Conservation (phyloP, 768 basidiomycete genomes). For the Mycena alexandri region DNA sequence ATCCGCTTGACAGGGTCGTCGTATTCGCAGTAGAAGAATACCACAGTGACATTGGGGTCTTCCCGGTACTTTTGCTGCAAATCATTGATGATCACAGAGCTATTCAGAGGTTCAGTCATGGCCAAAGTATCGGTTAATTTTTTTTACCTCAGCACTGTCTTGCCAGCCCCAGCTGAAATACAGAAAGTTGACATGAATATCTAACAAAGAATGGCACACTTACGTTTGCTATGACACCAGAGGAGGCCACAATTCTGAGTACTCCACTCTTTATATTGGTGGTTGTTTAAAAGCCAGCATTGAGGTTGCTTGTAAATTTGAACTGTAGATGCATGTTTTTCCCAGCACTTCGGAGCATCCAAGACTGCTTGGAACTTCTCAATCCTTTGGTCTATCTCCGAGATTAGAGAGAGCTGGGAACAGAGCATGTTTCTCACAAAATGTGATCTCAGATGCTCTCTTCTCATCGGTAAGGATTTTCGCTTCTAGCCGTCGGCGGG, state of each 20-base stretch:
- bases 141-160: conserved; percentile 29
- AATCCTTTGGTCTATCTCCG: conserved; percentile 11
- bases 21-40: conserved; percentile 33
- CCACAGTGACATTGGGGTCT: conserved; percentile 19
- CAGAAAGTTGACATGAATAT: not conserved
- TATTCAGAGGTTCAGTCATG: not conserved
- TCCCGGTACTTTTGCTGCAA: conserved; percentile 6
- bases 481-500: conserved; percentile 3
- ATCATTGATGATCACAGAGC: conserved; percentile 28
- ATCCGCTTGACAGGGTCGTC: conserved; percentile 21
- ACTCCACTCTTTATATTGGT: conserved; percentile 15
- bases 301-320: conserved; percentile 21
- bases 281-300: conserved; percentile 25
- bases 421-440: conserved; percentile 19
- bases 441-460: conserved; percentile 21
- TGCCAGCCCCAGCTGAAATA: conserved; percentile 24
- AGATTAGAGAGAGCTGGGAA: not conserved
- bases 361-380: conserved; percentile 31
- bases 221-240: conserved; percentile 32
- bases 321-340: conserved; percentile 23
- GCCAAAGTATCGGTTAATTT: not conserved
- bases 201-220: not conserved
- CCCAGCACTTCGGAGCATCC: conserved; percentile 34
- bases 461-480: conserved; percentile 23
- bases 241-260: conserved; percentile 5